Evolutionary conservation across 495 filamentous ascomycete species (phyloP), one percentile per base, ranked within the genome.

Genomic region (Astrocystis sublimbata): DNA sequence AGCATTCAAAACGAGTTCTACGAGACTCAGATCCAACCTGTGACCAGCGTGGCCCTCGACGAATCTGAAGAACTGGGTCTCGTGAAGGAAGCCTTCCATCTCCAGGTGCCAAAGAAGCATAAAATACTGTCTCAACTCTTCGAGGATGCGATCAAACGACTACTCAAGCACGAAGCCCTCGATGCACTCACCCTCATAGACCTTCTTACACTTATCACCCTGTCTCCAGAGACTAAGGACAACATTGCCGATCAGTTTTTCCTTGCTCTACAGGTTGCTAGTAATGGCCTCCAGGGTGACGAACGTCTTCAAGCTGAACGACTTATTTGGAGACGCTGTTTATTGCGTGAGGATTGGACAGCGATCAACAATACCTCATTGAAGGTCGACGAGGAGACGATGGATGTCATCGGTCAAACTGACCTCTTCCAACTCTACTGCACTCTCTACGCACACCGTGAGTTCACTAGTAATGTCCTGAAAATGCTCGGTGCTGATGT

Each of bases 301-400:
- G 82, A 81, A 2, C 82, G 83, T 35, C 71, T 79, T 40, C 78
- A 86, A 49, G 75, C 86, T 42, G 83, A 88, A 65, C 86, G 85
- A 36, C 79, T 93, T 28, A 88, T 96, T 57, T 97, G 92, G 92
- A 86, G 92, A 64, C 85, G 92, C 38, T 90, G 89, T 67, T 86
- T 87, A 62, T 82, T 92, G 54, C 83, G 83, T 46, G 91, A 96
- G 68, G 84, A 96, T 69, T 96, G 91, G 89, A 79, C 79, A 47
- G 73, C 66, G 26, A 76, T 88, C 64, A 85, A 85, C 65, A 74
- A 79, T 53, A 83, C 81, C n/a, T 76, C 79, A 50, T 65, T 79
- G 45, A 81, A 84, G 63, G 74, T 76, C 24, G 85, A 85, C 56
- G 63, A 66, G 13, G 73, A 83, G 50, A 70, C 84, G 15, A 66